Conservation (phyloP, 2,329 filamentous ascomycete species). For the Paracamarosporium sp. region DNA sequence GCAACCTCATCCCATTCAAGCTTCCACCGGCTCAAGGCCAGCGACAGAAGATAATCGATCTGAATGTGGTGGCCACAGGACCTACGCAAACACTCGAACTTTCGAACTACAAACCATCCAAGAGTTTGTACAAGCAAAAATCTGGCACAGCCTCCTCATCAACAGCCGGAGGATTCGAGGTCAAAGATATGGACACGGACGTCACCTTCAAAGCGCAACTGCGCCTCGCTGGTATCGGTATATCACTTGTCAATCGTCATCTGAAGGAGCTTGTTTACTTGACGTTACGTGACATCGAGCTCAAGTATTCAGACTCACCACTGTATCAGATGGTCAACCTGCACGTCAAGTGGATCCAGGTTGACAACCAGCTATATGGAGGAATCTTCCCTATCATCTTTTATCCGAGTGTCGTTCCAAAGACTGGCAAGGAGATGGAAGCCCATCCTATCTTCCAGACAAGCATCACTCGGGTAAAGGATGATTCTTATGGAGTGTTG, state of each 20-base stretch:
- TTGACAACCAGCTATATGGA: constrained; percentile 98
- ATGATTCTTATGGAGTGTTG: constrained; percentile 95
- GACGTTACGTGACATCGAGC: constrained; percentile 87
- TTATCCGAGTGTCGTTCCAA: constrained; percentile 96
- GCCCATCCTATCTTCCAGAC: constrained; percentile 93
- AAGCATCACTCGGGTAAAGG: constrained; percentile 93
- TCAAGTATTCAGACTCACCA: constrained; percentile 92
- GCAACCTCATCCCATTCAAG: constrained; percentile 94
- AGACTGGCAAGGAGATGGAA: constrained; percentile 95
- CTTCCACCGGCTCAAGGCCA: constrained; percentile 71
- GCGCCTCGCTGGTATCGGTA: constrained; percentile 85
- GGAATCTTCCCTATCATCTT: constrained; percentile 97
- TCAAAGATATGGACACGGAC: constrained; percentile 88
- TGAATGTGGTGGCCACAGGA: constrained; percentile 94
- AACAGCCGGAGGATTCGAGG: constrained; percentile 80
- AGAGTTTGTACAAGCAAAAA: constrained; percentile 84
- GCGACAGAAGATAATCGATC: constrained; percentile 87
- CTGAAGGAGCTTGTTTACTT: constrained; percentile 91
- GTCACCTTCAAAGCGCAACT: constrained; percentile 90
- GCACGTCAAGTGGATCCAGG: constrained; percentile 97
- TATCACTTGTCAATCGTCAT: constrained; percentile 92
- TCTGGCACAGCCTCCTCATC: constrained; percentile 62
- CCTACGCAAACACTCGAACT: constrained; percentile 94
- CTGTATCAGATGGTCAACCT: constrained; percentile 91
- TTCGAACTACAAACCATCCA: constrained; percentile 91